Base-by-base conservation (phyloP, 2,329 filamentous ascomycete species). In the Orbilia javanica region DNA sequence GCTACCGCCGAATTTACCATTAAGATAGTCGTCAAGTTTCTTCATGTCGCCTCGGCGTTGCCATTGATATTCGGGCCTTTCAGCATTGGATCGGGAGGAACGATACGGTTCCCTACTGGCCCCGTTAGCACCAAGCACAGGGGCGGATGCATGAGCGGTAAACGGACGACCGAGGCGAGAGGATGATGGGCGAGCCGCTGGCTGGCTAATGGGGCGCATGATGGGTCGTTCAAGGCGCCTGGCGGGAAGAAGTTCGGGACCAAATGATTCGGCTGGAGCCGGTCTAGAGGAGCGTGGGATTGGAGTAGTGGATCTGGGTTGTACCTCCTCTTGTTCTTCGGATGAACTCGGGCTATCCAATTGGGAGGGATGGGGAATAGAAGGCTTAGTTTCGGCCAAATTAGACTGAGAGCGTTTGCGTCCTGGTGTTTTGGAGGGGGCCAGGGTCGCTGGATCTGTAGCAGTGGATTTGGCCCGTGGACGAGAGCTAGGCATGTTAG, bases 321-420 rank as follows among this genome's bases (percentile, higher is more conserved):
- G 39, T 27, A 34, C 4, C 13, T 64, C 60, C 25, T 46, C 60
- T 4, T 46, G 22, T 34, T n/a, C 20, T 11, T 46, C 60, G 15
- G 25, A 10, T 5, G 60, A 36, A 42, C 60, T 48, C 4, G 39
- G 25, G 20, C 55, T 60, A 27, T 60, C 55, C 22, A 64, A 48
- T 31, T 25, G 22, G 10, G 42, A 31, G 15, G 20, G 8, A 3
- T 22, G 60, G 29, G 15, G 4, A n/a, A 22, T 27, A 7, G n/a
- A 2, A 6, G 53, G 66, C 34, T 62, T 70, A 31, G 39, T 39
- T 13, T 48, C 44, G 13, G 67, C 31, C 4, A 74, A 29, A 13
- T 67, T 74, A 0, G 62, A 67, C 18, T 74, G 50, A 8, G 70
- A 74, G 2, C 70, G 70, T 18, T 74, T 68, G 18, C 70, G 62